phyloP scores from a whole-genome alignment of 495 filamentous ascomycete species.

The Tuber brumale region DNA sequence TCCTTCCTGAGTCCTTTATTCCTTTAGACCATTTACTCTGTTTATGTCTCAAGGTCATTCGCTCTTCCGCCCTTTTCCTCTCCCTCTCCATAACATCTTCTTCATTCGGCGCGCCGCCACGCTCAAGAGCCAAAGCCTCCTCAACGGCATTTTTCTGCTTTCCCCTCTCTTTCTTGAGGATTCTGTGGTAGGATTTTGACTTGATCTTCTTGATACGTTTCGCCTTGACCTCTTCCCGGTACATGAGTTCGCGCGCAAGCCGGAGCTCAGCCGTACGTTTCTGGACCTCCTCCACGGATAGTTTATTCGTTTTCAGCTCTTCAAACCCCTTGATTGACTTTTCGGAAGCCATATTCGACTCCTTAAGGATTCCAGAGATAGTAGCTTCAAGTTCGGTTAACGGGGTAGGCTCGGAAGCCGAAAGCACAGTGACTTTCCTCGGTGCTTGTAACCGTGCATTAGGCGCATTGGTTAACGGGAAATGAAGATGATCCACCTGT shows the following conservation, averaged over 20 bases:
- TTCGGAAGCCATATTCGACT: constrained; percentile 55
- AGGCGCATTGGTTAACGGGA: constrained; percentile 72
- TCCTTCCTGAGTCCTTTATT: constrained; percentile 68
- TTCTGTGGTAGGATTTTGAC: constrained; percentile 81
- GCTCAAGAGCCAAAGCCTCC: constrained; percentile 58
- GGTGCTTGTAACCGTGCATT: constrained; percentile 48
- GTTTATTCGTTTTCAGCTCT: constrained; percentile 58
- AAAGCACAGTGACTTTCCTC: constrained; percentile 46
- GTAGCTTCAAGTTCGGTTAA: constrained; percentile 74
- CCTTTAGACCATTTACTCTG: constrained; percentile 95
- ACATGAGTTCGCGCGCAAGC: constrained; percentile 73
- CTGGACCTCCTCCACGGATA: constrained; percentile 65
- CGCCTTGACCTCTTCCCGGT: constrained; percentile 79
- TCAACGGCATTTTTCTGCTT: constrained; percentile 63
- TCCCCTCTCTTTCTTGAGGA: constrained; percentile 81
- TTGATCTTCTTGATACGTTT: constrained; percentile 98
- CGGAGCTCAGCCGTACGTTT: constrained; percentile 68
- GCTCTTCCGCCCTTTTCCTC: constrained; percentile 70
- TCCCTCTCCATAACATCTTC: constrained; percentile 74
- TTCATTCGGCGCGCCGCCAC: constrained; percentile 60
- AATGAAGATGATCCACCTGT: constrained; percentile 83
- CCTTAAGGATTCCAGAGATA: constrained; percentile 78
- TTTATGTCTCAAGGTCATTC: constrained; percentile 81
- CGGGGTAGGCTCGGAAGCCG: constrained; percentile 50
- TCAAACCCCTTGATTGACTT: constrained; percentile 62